phyloP scores from a whole-genome alignment of 2,329 filamentous ascomycete genomes.

The Zasmidium citrigriseum region DNA sequence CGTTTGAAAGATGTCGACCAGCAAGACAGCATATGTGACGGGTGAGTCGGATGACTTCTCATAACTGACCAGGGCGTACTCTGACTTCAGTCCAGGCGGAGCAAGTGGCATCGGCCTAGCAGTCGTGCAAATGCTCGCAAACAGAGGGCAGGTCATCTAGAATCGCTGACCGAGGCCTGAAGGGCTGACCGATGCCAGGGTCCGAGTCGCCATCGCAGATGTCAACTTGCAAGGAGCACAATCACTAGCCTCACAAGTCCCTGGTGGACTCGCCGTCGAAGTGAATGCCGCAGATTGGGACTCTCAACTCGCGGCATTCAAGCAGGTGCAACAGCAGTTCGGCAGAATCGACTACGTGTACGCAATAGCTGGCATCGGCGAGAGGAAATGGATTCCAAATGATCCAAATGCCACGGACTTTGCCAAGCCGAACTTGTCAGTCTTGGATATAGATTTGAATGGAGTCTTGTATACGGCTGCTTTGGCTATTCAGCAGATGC shows the following conservation, averaged over 20 bases:
- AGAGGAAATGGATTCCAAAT: constrained; percentile 39
- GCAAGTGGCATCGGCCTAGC: constrained; percentile 39
- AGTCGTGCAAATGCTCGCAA: constrained; percentile 33
- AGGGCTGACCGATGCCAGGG: constrained; percentile 44
- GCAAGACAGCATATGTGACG: constrained; percentile 7
- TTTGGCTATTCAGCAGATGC: constrained; percentile 47
- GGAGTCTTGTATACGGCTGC: constrained; percentile 46
- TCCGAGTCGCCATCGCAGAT: constrained; percentile 54
- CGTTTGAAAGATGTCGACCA: not conserved
- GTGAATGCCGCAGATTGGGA: constrained; percentile 40
- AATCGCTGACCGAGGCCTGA: constrained; percentile 18
- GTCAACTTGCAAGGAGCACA: constrained; percentile 31
- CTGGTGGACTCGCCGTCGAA: constrained; percentile 24
- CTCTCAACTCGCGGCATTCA: constrained; percentile 41
- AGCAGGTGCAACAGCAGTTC: constrained; percentile 34
- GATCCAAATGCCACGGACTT: constrained; percentile 30
- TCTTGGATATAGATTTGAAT: constrained; percentile 44
- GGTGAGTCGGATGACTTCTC: not conserved
- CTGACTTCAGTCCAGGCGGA: constrained; percentile 17
- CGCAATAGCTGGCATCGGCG: constrained; percentile 41
- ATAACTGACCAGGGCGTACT: too few species aligned
- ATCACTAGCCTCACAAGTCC: constrained; percentile 27
- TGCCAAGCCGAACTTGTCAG: constrained; percentile 40
- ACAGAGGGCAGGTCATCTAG: constrained; percentile 19
- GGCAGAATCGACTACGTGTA: constrained; percentile 43